Base-by-base conservation (phyloP, 768 basidiomycete genomes). In the Trametes cingulata region DNA sequence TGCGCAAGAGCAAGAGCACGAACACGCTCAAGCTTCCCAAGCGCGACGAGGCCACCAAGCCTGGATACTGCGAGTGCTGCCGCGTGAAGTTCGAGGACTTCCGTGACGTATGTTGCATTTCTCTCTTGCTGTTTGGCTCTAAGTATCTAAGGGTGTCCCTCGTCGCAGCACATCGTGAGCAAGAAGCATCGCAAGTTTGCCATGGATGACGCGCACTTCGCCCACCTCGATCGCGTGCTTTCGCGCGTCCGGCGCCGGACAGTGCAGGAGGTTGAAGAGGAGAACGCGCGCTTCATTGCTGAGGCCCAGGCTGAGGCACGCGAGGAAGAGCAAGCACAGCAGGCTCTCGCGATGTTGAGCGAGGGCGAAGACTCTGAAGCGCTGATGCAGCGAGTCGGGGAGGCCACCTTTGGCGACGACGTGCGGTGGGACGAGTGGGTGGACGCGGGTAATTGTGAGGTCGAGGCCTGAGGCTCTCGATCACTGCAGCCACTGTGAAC, bases 1-100 rank as follows among this genome's bases (percentile, higher is more conserved):
- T 94, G 50, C 81, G 84, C 68, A 93, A 90, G 75, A 89, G 89
- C 69, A 84, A 85, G 64, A 93, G 91, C 65, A 92, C 90, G 52
- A 90, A 90, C 69, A 90, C 88, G 1, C 74, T 93, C 47, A 80
- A 82, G 67, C 76, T 90, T 56, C 86, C 90, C 8, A 87, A 84
- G 69, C 85, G 91, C 39, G 91, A 94, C 58, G 93, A 96, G 75
- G 86, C 86, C 17, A 85, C 82, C 63, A 98, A 97, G 68, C 90
- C 95, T 5, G 97, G 97, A 5, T 98, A 98, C 74, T 99, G 97
- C 73, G 97, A 99, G 74, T 95, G 94, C 71, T 99, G 97, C 73
- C 84, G 96, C 39, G 69, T 81, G 56, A 93, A 93, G 73, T 99
- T 95, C 69, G 86, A 89, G 0, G 89, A 96, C 73, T 96, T 98